These are phyloP conservation scores for Solanum microdontum DNA, from an alignment of 257 asterid genomes.

Conservation along the genomic window DNA sequence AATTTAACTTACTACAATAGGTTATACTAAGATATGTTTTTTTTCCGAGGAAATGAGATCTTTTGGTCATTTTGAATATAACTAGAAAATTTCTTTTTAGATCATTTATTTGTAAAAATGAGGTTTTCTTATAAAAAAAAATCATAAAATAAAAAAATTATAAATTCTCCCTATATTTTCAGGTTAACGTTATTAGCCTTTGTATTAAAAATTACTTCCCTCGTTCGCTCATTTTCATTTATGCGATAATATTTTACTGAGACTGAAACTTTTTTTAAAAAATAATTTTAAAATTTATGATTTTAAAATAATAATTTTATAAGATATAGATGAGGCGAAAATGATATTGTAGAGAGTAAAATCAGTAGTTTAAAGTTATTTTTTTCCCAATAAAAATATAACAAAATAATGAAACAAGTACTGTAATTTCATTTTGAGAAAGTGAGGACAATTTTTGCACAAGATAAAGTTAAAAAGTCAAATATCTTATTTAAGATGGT, in stretches of 20 bases:
- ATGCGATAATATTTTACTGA: neutral
- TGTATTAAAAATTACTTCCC: neutral
- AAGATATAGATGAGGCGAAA: neutral
- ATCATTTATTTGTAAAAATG: no score
- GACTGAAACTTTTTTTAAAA: no score
- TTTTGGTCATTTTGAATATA: neutral
- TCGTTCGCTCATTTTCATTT: no score
- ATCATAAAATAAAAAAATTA: no score
- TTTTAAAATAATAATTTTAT: no score
- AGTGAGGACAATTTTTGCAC: neutral
- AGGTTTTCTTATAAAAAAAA: no score
- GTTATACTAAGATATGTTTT: neutral
- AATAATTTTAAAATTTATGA: no score
- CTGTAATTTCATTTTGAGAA: neutral
- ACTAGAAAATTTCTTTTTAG: no score
- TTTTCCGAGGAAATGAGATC: no score
- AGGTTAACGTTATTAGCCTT: neutral
- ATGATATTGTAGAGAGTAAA: neutral
- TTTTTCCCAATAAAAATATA: neutral
- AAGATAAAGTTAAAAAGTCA: neutral
- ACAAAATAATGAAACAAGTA: neutral
- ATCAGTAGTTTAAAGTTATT: neutral
- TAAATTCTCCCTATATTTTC: neutral
- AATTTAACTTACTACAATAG: neutral
- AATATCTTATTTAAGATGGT: neutral